Evolutionary conservation across 2,329 filamentous ascomycete genomes (phyloP), one percentile per base, ranked within the genome.

Genomic region (Zasmidium cellare): DNA sequence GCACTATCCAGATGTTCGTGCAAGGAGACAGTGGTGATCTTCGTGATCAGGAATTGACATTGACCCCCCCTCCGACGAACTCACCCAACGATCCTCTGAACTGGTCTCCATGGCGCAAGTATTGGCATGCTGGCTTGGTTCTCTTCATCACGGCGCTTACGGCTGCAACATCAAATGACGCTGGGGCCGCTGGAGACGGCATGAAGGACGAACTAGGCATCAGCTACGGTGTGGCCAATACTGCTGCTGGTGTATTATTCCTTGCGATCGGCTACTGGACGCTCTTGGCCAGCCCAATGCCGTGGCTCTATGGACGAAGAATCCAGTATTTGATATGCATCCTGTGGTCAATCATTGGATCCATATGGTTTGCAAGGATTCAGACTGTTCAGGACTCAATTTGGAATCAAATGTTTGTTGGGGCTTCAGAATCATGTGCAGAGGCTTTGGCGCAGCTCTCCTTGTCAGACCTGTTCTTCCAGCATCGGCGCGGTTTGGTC

Each of bases 401-500:
- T 55, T 82, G 80, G 76, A 80, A 80, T 48, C 82, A 84, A 66
- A 74, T 84, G 2, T 84, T 84, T 55, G 80, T 84, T 2, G 82
- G 82, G 16, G 81, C 81, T 2, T 84, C 82, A 3, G 82, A 84
- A 68, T 77, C 80, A 9, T 81, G 81, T 45, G 82, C 80, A 1
- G 82, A 85, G 68, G 82, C 82, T 0, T 77, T 81, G 25, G 82
- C 82, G 6, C 82, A 85, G 65, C 70, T 84, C n/a, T 83, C 81
- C 1, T 72, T 85, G 24, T 80, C 82, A 7, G 82, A 84, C 62
- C 75, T 84, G 25, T 84, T 82, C 73, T 84, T 81, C 60, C 80
- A 84, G 70, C 82, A 85, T 63, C 81, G 82, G 58, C 77, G 81
- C 46, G 82, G 82, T 44, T 76, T 77, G 0, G 80, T 82, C 1